A percentile compares a stretch with the other conserved stretches of the same genome.
These are phyloP conservation scores for Penicillium sp. DNA, from an alignment of 2,329 filamentous ascomycete species.

Conservation along the genomic window DNA sequence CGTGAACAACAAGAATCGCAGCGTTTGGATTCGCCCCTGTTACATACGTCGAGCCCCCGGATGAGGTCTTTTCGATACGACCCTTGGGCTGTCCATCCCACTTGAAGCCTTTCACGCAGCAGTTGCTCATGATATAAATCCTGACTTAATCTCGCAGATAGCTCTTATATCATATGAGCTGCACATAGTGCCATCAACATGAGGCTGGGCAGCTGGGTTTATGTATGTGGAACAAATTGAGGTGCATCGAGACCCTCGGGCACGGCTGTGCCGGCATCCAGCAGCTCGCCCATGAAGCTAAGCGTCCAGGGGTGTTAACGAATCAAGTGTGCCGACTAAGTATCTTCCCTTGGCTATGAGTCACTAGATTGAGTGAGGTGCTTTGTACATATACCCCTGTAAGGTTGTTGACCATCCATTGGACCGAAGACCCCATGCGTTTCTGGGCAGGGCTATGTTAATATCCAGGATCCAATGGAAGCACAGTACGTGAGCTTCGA, in stretches of 20 bases:
- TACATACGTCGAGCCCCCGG: conserved; percentile 40
- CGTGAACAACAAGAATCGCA: conserved; percentile 43
- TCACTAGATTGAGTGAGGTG: neutral
- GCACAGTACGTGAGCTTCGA: neutral
- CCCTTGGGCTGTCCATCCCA: conserved; percentile 47
- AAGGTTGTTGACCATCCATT: neutral
- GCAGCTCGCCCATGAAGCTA: neutral
- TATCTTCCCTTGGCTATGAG: neutral
- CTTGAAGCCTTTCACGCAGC: conserved; percentile 38
- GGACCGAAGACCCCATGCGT: neutral
- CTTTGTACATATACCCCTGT: neutral
- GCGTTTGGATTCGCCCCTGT: conserved; percentile 37
- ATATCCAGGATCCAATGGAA: neutral
- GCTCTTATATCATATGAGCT: neutral
- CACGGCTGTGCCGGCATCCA: neutral
- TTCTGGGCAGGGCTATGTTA: neutral
- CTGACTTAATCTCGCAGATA: neutral
- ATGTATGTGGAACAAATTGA: neutral
- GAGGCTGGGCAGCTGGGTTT: neutral
- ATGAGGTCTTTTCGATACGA: conserved; percentile 33
- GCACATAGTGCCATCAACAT: neutral
- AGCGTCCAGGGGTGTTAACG: neutral
- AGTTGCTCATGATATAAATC: conserved; percentile 15
- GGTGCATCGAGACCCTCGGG: neutral
- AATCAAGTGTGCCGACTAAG: neutral